These are phyloP conservation scores for Bassia scoparia DNA, from an alignment of 148 eudicot species.

Conservation along the genomic window DNA sequence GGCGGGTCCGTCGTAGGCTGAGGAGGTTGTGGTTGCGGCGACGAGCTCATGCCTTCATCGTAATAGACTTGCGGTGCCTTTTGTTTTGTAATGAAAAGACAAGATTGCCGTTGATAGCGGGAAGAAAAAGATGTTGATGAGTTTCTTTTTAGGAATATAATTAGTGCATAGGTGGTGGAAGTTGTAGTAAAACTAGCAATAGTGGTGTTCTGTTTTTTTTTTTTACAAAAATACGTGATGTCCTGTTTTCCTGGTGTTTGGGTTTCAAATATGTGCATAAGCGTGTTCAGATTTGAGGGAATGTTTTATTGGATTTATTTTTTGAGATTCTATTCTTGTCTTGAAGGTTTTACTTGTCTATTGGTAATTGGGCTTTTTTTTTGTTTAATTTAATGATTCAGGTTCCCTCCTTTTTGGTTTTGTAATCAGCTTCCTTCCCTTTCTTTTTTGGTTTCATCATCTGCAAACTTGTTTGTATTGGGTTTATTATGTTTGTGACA, in stretches of 20 bases:
- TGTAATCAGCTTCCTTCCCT: slow-evolving; percentile 30
- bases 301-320: slow-evolving; percentile 11
- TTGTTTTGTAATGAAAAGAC: slow-evolving; percentile 8
- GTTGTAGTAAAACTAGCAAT: not conserved
- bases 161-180: slow-evolving; percentile 3
- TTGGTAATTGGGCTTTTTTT: not conserved
- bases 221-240: slow-evolving; percentile 10
- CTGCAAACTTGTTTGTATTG: not conserved
- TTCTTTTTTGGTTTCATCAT: not conserved
- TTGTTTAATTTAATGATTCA: slow-evolving; percentile 12
- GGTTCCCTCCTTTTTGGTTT: slow-evolving; percentile 39
- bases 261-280: slow-evolving; percentile 26
- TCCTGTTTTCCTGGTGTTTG: slow-evolving; percentile 29
- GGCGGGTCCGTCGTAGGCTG: slow-evolving; percentile 32
- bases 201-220: slow-evolving; percentile 9
- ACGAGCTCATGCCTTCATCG: slow-evolving; percentile 50
- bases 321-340: slow-evolving; percentile 68
- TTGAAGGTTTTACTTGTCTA: slow-evolving; percentile 41
- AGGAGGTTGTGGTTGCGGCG: slow-evolving; percentile 33
- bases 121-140: not conserved
- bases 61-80: not conserved
- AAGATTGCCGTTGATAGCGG: slow-evolving; percentile 41
- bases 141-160: not conserved
- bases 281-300: slow-evolving; percentile 27
- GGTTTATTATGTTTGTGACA: not conserved